These are phyloP conservation scores for Coemansia sp. DNA, from an alignment of 192 early-diverging fungal species.

Conservation along the genomic window DNA sequence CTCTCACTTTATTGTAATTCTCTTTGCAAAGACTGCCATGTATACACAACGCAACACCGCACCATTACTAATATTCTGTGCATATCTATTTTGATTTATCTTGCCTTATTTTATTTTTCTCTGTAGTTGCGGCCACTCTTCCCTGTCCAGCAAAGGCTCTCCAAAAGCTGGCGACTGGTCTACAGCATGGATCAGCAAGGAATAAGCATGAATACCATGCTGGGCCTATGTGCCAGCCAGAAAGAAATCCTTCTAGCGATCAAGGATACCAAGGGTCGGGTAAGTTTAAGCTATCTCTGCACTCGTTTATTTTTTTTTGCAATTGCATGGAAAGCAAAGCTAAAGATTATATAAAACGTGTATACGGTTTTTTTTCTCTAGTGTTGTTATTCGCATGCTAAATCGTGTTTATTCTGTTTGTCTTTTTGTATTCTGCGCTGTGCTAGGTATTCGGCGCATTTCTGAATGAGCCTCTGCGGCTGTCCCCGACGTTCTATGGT, in stretches of 20 bases:
- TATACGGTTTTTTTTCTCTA: background rate
- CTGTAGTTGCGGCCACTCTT: slow-evolving; percentile 74
- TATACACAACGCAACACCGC: background rate
- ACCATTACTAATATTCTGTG: background rate
- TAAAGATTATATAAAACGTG: background rate
- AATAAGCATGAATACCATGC: slow-evolving; percentile 83
- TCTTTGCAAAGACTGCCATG: too few species aligned
- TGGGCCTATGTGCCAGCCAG: slow-evolving; percentile 61
- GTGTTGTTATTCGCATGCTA: background rate
- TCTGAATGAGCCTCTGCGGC: slow-evolving; percentile 65
- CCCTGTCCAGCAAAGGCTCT: slow-evolving; percentile 74
- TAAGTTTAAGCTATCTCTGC: slow-evolving; percentile 13
- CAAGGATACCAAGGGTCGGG: slow-evolving; percentile 59
- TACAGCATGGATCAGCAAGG: slow-evolving; percentile 96
- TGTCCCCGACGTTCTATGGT: slow-evolving; percentile 70
- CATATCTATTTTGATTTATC: background rate
- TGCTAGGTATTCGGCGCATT: slow-evolving; percentile 78
- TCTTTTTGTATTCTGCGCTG: background rate
- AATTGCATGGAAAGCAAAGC: background rate
- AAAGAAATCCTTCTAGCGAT: slow-evolving; percentile 70
- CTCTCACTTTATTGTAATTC: too few species aligned
- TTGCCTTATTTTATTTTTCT: slow-evolving; percentile 1
- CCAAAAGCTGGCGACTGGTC: slow-evolving; percentile 74
- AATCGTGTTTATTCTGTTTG: background rate
- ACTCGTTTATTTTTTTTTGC: background rate